Percentiles rank a stretch among this genome's conserved stretches.
phyloP scores from a whole-genome alignment of 306 rosid genomes.

The Prunus padus region DNA sequence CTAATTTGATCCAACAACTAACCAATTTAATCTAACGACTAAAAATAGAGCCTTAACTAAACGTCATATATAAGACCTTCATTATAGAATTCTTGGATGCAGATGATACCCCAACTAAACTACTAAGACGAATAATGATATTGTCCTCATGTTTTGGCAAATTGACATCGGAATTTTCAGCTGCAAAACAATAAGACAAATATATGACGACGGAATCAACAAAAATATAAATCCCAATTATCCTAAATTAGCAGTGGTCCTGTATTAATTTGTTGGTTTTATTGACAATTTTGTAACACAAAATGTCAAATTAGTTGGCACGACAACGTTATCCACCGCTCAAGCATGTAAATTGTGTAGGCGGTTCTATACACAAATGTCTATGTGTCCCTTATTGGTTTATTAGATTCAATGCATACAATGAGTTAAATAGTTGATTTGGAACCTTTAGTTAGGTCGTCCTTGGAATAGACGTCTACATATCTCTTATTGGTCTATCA shows the following conservation, averaged over 20 bases:
- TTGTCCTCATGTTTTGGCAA: not conserved
- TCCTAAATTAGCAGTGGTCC: not conserved
- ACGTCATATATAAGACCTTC: no score
- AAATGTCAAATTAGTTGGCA: not conserved
- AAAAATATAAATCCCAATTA: not conserved
- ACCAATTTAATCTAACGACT: no score
- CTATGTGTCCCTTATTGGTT: no score
- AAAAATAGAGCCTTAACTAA: accelerated
- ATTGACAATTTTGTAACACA: no score
- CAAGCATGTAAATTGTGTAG: not conserved
- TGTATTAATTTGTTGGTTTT: no score
- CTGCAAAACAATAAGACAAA: not conserved
- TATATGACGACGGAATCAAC: not conserved
- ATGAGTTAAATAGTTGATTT: no score
- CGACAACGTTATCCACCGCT: not conserved
- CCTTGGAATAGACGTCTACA: not conserved
- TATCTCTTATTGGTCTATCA: not conserved
- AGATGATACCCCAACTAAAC: not conserved
- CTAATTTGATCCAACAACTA: no score
- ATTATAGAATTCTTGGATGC: no score
- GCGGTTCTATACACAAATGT: no score
- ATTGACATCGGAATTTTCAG: not conserved
- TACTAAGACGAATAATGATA: not conserved
- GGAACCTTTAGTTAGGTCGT: no score
- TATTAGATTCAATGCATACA: not conserved